phyloP scores from a whole-genome alignment of 805 yeast genomes.

The Lipomyces chichibuensis region DNA sequence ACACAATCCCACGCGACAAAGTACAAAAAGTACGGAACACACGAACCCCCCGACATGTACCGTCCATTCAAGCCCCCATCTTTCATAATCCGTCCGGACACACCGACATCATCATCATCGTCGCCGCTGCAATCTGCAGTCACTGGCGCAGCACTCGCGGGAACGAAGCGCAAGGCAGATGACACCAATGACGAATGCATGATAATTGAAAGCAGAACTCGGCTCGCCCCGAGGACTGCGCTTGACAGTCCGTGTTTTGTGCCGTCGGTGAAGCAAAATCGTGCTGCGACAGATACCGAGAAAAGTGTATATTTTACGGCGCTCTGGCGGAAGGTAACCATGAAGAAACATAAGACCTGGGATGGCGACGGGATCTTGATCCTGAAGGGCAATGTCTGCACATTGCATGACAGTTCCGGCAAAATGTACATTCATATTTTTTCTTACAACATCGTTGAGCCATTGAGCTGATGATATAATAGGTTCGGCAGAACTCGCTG shows the following conservation, averaged over 20 bases:
- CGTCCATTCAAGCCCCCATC: slow-evolving; percentile 32
- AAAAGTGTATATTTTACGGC: slow-evolving; percentile 41
- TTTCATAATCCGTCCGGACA: slow-evolving; percentile 10
- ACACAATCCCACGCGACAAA: too few relatives aligned
- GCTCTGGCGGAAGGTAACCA: slow-evolving; percentile 71
- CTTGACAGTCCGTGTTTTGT: background rate
- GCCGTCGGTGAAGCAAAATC: slow-evolving; percentile 8
- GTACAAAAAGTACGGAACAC: background rate
- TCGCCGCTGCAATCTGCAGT: background rate
- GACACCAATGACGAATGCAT: too few relatives aligned
- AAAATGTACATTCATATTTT: slow-evolving; percentile 10
- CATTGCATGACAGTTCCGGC: slow-evolving; percentile 40
- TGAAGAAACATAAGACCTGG: slow-evolving; percentile 89
- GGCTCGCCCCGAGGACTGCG: background rate
- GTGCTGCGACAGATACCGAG: background rate
- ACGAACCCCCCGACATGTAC: background rate
- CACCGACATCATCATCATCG: background rate
- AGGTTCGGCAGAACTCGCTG: slow-evolving; percentile 21
- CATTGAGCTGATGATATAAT: background rate
- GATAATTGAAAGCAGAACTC: too few relatives aligned
- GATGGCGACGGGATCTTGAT: slow-evolving; percentile 80
- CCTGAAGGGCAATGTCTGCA: slow-evolving; percentile 36
- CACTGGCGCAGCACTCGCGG: background rate
- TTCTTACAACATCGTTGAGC: background rate
- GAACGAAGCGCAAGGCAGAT: too few relatives aligned